phyloP scores from a whole-genome alignment of 1,284 basidiomycete species.

The Apiotrichum montevideense region DNA sequence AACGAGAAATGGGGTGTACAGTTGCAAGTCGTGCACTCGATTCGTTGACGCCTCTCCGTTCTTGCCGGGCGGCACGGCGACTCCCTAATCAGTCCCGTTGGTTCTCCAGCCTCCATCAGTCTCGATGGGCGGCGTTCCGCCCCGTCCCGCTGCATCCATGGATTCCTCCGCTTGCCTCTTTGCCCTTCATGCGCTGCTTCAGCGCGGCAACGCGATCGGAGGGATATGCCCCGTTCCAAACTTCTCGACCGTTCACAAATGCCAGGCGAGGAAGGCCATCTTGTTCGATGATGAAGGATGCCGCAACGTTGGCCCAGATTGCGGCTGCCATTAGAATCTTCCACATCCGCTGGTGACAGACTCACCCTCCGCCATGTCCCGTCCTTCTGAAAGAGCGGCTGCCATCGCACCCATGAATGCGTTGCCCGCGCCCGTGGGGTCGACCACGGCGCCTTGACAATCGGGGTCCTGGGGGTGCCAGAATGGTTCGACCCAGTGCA shows the following conservation, averaged over 20 bases:
- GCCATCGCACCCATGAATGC: conserved; percentile 42
- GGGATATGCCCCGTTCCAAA: conserved; percentile 33
- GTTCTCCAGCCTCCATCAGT: no score
- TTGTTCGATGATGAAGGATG: conserved; percentile 42
- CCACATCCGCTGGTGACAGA: background rate
- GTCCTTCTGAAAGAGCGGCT: conserved; percentile 32
- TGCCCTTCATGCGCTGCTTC: background rate
- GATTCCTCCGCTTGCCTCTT: background rate
- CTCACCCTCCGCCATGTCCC: conserved; percentile 32
- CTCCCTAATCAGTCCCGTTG: no score
- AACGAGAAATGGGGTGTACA: no score
- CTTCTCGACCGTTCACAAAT: conserved; percentile 16
- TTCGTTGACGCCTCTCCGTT: no score
- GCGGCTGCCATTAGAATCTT: conserved; percentile 22
- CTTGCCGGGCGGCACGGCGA: no score
- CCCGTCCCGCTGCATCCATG: no score
- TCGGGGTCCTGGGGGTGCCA: conserved; percentile 18
- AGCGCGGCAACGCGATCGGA: conserved; percentile 18
- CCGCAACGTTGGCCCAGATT: conserved; percentile 39
- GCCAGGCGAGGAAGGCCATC: conserved; percentile 32
- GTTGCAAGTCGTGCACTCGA: no score
- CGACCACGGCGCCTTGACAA: conserved; percentile 23
- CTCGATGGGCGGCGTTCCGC: background rate
- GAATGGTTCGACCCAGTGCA: conserved; percentile 32
- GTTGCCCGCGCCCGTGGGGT: conserved; percentile 45